phyloP scores from a whole-genome alignment of 139 green algal genomes.

The Closterium sp. region DNA sequence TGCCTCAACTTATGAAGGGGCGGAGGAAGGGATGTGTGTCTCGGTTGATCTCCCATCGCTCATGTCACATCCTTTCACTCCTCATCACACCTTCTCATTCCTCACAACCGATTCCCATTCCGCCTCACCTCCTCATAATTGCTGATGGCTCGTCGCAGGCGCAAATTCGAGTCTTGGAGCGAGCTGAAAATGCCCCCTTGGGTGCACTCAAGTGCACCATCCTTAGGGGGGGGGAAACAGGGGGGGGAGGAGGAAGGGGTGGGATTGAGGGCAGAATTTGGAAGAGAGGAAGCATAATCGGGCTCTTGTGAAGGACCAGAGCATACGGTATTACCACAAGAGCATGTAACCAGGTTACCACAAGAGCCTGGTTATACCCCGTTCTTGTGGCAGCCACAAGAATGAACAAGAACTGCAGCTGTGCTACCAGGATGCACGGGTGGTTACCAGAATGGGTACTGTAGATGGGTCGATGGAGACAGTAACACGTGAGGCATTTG shows the following conservation, averaged over 20 bases:
- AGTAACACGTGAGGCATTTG: constrained; percentile 23
- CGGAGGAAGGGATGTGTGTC: too few species aligned
- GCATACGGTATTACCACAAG: too few species aligned
- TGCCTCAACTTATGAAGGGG: too few species aligned
- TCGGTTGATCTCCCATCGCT: too few species aligned
- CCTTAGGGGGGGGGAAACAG: neutral
- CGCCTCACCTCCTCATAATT: neutral
- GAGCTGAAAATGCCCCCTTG: constrained; percentile 60
- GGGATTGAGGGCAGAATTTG: too few species aligned
- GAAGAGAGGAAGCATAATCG: too few species aligned
- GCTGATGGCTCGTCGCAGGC: neutral
- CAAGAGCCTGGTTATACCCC: too few species aligned
- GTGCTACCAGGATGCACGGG: neutral
- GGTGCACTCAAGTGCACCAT: constrained; percentile 58
- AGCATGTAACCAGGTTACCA: too few species aligned
- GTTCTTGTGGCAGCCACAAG: neutral
- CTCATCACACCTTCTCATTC: too few species aligned
- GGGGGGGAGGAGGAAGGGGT: neutral
- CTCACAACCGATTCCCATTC: too few species aligned
- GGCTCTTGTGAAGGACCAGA: too few species aligned
- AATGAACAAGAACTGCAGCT: neutral
- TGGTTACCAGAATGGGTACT: constrained; percentile 62
- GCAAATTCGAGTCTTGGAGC: constrained; percentile 66
- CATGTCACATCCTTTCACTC: too few species aligned
- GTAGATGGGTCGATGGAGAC: constrained; percentile 52